Evolutionary conservation across 345 rosid genomes (phyloP).

Genomic region (Brassica cretica): DNA sequence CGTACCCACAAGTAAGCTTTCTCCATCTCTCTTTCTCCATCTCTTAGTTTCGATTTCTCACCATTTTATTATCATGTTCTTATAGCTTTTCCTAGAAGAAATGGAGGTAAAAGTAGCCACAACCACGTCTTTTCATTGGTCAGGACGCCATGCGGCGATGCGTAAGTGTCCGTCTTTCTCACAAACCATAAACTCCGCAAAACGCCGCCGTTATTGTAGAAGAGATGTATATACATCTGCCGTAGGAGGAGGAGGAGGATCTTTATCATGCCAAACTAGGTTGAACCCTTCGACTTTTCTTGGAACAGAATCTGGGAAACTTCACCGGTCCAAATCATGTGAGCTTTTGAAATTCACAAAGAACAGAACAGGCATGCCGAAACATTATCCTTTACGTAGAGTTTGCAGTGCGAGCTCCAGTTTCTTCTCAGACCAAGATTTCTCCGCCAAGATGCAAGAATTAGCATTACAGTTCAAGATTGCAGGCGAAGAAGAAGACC

Average conservation of each 20-base stretch:
- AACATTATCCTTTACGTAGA: constrained; percentile 22
- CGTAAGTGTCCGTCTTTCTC: constrained; percentile 33
- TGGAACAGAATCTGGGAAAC: constrained; percentile 34
- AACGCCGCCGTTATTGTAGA: constrained; percentile 19
- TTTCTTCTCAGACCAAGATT: constrained; percentile 37
- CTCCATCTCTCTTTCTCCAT: not conserved
- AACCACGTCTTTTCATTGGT: constrained; percentile 38
- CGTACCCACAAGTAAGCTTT: too few relatives aligned
- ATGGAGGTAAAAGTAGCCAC: constrained; percentile 40
- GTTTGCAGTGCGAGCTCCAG: constrained; percentile 39
- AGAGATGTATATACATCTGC: constrained; percentile 3
- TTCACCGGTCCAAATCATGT: constrained; percentile 33
- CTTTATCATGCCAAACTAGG: constrained; percentile 15
- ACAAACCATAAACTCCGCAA: constrained; percentile 34
- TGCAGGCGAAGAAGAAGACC: constrained; percentile 20
- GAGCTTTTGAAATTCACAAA: constrained; percentile 30
- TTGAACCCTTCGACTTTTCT: constrained; percentile 28
- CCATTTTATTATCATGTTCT: not conserved
- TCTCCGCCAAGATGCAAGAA: constrained; percentile 35
- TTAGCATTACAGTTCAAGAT: constrained; percentile 25
- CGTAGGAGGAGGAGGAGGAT: not conserved
- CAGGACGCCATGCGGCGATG: constrained; percentile 23
- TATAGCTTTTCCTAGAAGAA: not conserved
- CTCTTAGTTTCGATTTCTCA: not conserved
- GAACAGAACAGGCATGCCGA: not conserved